Conservation (phyloP, 2,329 filamentous ascomycete genomes). For the Sclerotinia subarctica region DNA sequence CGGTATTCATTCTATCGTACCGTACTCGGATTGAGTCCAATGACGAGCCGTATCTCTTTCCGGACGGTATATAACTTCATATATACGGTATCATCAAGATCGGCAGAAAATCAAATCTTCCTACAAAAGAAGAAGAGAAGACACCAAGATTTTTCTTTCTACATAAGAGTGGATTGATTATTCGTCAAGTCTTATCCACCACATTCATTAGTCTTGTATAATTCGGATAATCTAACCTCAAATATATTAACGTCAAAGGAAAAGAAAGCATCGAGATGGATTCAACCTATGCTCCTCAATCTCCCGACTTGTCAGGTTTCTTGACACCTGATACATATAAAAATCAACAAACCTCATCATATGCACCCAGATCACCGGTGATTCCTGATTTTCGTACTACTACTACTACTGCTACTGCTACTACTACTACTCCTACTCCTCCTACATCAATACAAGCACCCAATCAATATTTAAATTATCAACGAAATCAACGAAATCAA, state of each 20-base stretch:
- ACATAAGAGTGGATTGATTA: not conserved
- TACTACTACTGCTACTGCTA: too few species aligned
- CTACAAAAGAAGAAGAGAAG: not conserved
- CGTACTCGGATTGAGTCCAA: not conserved
- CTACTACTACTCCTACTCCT: too few species aligned
- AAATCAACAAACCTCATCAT: constrained; percentile 26
- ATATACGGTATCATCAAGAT: not conserved
- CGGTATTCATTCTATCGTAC: not conserved
- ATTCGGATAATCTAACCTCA: constrained; percentile 13
- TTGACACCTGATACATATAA: constrained; percentile 30
- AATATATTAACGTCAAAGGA: constrained; percentile 16
- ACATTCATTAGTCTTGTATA: constrained; percentile 34
- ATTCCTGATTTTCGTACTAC: constrained; percentile 33
- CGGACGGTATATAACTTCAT: not conserved
- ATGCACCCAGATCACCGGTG: constrained; percentile 36
- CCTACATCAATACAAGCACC: constrained; percentile 23
- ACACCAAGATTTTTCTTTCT: not conserved
- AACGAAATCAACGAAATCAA: constrained; percentile 29
- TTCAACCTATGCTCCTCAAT: constrained; percentile 38
- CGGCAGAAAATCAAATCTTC: not conserved
- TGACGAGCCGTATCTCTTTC: not conserved
- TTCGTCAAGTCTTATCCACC: not conserved
- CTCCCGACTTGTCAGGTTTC: constrained; percentile 38
- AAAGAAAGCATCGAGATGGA: constrained; percentile 27
- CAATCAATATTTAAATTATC: constrained; percentile 29